phyloP scores from a whole-genome alignment of 2,329 filamentous ascomycete species.

The Penicillium sp. region DNA sequence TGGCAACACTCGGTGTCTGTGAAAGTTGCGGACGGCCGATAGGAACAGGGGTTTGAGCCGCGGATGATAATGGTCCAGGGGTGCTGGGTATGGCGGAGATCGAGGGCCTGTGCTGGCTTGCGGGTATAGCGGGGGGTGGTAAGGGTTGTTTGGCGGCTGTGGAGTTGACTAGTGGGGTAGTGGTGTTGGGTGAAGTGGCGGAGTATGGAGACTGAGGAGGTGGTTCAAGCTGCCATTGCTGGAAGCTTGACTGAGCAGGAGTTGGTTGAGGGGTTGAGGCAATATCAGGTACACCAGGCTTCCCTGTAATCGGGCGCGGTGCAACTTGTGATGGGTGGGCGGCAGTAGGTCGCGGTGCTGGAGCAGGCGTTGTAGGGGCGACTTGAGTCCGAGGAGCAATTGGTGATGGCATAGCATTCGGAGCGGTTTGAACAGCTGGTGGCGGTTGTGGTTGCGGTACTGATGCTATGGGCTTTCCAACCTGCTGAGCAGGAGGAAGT shows the following conservation, averaged over 20 bases:
- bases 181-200: constrained; percentile 22
- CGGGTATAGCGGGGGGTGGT: constrained; percentile 18
- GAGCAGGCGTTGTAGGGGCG: constrained; percentile 20
- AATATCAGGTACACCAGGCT: constrained; percentile 11
- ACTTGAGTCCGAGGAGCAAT: constrained; percentile 19
- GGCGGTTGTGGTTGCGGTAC: constrained; percentile 11
- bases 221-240: constrained; percentile 39
- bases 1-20: constrained; percentile 30
- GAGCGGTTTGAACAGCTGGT: constrained; percentile 19
- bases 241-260: constrained; percentile 34
- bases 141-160: constrained; percentile 19
- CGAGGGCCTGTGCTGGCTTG: constrained; percentile 15
- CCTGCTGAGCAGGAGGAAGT: constrained; percentile 8
- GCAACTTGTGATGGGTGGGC: constrained; percentile 28
- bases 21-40: constrained; percentile 23
- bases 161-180: constrained; percentile 17
- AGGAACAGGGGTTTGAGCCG: constrained; percentile 27
- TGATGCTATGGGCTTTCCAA: constrained; percentile 2
- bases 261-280: constrained; percentile 20
- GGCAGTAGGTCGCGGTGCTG: constrained; percentile 15
- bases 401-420: constrained; percentile 22
- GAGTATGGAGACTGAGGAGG: constrained; percentile 33
- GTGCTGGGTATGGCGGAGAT: constrained; percentile 28
- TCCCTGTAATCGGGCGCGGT: constrained; percentile 19
- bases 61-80: constrained; percentile 21